Evolutionary conservation across 345 rosid genomes (phyloP).

Genomic region (Eucalyptus erythrocorys): DNA sequence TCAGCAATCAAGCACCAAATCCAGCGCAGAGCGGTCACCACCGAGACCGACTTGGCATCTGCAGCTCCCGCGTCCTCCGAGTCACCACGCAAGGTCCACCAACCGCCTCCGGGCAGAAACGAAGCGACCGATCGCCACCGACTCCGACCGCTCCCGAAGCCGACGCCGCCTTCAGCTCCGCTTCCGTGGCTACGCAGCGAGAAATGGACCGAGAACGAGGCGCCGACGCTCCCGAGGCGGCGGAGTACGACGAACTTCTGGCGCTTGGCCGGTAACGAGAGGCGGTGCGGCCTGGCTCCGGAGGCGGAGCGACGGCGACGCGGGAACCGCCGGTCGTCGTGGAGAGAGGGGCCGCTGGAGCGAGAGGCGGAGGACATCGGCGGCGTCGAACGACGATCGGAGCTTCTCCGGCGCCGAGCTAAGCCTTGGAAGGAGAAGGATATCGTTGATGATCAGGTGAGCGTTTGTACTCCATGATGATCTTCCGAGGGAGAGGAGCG

Average conservation of each 20-base stretch:
- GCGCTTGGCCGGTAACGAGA: neutral
- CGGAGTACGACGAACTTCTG: neutral
- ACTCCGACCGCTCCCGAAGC: neutral
- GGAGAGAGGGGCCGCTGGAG: neutral
- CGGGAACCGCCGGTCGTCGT: neutral
- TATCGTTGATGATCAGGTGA: neutral
- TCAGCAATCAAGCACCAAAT: constrained; percentile 31
- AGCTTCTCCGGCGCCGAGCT: neutral
- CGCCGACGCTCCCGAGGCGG: neutral
- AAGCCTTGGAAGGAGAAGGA: neutral
- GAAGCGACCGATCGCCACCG: neutral
- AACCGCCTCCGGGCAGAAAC: constrained; percentile 3
- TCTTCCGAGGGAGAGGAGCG: neutral
- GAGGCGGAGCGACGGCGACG: neutral
- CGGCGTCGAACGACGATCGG: neutral
- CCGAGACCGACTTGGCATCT: constrained; percentile 9
- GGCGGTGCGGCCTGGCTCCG: neutral
- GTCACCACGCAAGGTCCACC: constrained; percentile 18
- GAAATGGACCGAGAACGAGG: neutral
- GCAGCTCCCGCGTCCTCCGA: neutral
- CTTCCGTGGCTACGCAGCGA: neutral
- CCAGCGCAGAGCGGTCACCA: constrained; percentile 11
- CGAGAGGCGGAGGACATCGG: neutral
- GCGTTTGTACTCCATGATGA: neutral
- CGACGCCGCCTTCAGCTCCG: neutral